Evolutionary conservation across 2,329 filamentous ascomycete species (phyloP).

Genomic region (Colletotrichum cordylinicola): DNA sequence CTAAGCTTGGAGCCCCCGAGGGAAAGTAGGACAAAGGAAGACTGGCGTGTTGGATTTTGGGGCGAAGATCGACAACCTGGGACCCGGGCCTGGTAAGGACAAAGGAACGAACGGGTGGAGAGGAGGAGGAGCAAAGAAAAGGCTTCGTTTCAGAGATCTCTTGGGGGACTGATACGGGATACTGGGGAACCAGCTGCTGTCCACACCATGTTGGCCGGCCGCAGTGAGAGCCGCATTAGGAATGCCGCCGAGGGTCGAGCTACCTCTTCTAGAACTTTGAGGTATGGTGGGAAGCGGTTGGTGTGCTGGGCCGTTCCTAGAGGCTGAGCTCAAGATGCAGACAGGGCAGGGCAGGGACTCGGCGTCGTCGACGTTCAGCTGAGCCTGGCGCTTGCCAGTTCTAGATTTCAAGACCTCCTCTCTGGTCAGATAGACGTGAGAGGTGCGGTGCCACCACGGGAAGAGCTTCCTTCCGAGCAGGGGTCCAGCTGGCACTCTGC

Average conservation of each 20-base stretch:
- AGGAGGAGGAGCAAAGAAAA: background rate
- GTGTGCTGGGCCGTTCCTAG: background rate
- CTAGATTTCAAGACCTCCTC: background rate
- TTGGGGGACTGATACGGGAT: background rate
- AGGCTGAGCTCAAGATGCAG: background rate
- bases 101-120: background rate
- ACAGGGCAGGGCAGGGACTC: background rate
- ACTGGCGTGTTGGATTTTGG: background rate
- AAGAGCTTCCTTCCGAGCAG: background rate
- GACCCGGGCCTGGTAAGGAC: background rate
- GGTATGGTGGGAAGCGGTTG: background rate
- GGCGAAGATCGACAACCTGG: background rate
- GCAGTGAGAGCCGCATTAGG: background rate
- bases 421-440: background rate
- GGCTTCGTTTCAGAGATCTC: conserved; percentile 2
- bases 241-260: background rate
- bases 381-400: background rate
- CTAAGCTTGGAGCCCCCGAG: background rate
- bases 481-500: background rate
- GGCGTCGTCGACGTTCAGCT: background rate
- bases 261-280: background rate
- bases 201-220: background rate
- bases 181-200: background rate
- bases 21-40: conserved; percentile 1
- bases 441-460: background rate